Base-by-base conservation (phyloP, 2,329 filamentous ascomycete species). In the Grosmannia clavigera region DNA sequence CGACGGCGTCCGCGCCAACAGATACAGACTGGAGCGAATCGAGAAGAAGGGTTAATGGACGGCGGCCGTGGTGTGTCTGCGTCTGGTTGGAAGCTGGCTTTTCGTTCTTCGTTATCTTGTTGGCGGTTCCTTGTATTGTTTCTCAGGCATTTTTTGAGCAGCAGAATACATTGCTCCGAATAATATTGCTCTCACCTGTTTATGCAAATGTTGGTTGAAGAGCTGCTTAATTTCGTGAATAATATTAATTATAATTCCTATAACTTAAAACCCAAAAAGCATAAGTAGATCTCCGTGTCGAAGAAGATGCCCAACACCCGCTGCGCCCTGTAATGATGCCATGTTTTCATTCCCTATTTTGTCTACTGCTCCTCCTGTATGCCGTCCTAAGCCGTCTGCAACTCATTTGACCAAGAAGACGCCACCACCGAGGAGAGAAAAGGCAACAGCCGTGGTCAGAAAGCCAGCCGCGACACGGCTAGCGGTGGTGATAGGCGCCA, bases 1-100 rank as follows among this genome's bases (percentile, higher is more conserved):
- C 71, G 88, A 92, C 65, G 82, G 87, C 69, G 88, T 92, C 67
- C 83, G 84, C 10, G 61, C 59, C 54, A 66, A 66, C 62, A 57
- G 83, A 61, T 84, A 90, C 81, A 92, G 92, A 40, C 62, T 66
- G 29, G 62, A 67, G 56, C 55, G 52, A 19, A 64, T 63, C 57
- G 52, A 50, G 48, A 50, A 46, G 25, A 46, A 14, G 5, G 55
- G 55, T 10, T 56, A 22, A 38, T 16, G 10, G 27, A 25, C 9
- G 22, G 5, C 3, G 27, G 38, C 12, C 22, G n/a, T 29, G 35
- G 14, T 48, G 10, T n/a, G 16, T 6, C n/a, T 48, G 55, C 55
- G n/a, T 50, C n/a, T 25, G n/a, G 48, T 6, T n/a, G 19, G 40
- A 43, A 43, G 19, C 16, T 46, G 43, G 43, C 16, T 46, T 46